Evolutionary conservation across 805 yeast species (phyloP).

Genomic region (Kluyveromyces nonfermentans): DNA sequence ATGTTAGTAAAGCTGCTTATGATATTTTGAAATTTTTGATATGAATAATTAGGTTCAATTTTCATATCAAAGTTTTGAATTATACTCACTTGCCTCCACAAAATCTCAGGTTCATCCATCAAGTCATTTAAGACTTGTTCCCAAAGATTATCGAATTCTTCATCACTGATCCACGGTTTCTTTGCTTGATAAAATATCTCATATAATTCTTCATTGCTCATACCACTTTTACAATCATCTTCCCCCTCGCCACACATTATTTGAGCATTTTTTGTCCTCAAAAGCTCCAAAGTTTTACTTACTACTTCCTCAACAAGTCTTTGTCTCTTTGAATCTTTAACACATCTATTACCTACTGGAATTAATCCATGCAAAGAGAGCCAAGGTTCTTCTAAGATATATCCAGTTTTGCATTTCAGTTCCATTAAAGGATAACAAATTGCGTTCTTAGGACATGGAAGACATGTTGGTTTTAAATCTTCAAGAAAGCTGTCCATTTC

Average conservation of each 20-base stretch:
- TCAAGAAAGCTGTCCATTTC: slow-evolving; percentile 39
- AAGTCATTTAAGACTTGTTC: slow-evolving; percentile 48
- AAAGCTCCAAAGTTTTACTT: slow-evolving; percentile 52
- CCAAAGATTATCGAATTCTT: slow-evolving; percentile 75
- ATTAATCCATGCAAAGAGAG: slow-evolving; percentile 40
- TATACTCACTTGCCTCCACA: slow-evolving; percentile 64
- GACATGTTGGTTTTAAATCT: slow-evolving; percentile 50
- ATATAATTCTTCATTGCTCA: slow-evolving; percentile 41
- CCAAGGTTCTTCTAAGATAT: slow-evolving; percentile 35
- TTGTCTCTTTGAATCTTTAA: slow-evolving; percentile 63
- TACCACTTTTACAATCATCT: slow-evolving; percentile 43
- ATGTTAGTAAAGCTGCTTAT: slow-evolving; percentile 16
- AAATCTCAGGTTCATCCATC: slow-evolving; percentile 57
- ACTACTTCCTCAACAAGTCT: slow-evolving; percentile 58
- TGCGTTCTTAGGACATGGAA: slow-evolving; percentile 75
- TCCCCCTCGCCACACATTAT: slow-evolving; percentile 45
- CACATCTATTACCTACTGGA: slow-evolving; percentile 57
- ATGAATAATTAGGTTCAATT: background rate
- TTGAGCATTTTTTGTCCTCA: slow-evolving; percentile 61
- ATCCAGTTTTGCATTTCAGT: slow-evolving; percentile 63
- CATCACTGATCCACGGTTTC: slow-evolving; percentile 32
- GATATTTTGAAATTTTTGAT: background rate
- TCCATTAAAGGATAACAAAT: slow-evolving; percentile 54
- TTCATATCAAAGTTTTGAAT: slow-evolving; percentile 1
- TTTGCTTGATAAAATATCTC: slow-evolving; percentile 37